phyloP scores from a whole-genome alignment of 2,329 filamentous ascomycete genomes.

The Pseudogymnoascus sp. region DNA sequence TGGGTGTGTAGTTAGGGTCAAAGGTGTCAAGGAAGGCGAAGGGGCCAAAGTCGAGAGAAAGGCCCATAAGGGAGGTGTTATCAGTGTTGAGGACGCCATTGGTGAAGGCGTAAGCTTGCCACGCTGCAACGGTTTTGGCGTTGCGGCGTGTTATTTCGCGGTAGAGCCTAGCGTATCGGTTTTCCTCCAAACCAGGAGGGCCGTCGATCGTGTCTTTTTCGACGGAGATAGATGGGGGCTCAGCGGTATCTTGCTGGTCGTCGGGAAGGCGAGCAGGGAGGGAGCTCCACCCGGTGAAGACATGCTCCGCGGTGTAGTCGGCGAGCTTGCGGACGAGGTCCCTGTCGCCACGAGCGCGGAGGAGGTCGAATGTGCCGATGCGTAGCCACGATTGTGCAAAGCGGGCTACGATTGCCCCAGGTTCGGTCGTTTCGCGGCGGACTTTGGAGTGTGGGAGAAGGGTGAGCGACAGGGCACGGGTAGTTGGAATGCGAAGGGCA shows the following conservation, averaged over 20 bases:
- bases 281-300: conserved; percentile 81
- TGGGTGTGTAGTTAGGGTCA: conserved; percentile 88
- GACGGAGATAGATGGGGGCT: conserved; percentile 38
- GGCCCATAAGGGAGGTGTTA: conserved; percentile 84
- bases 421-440: conserved; percentile 71
- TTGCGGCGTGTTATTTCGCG: conserved; percentile 81
- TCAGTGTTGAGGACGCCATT: conserved; percentile 98
- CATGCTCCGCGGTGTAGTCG: conserved; percentile 79
- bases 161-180: conserved; percentile 80
- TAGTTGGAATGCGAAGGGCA: conserved; percentile 77
- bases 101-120: conserved; percentile 99
- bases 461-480: conserved; percentile 76
- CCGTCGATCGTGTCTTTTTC: conserved; percentile 57
- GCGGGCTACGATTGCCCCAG: conserved; percentile 84
- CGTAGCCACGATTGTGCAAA: conserved; percentile 90
- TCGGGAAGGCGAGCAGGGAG: conserved; percentile 55
- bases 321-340: conserved; percentile 65
- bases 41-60: conserved; percentile 90
- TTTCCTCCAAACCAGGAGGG: conserved; percentile 61
- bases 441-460: conserved; percentile 68
- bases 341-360: conserved; percentile 73
- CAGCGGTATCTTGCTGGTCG: conserved; percentile 43
- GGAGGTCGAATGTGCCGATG: conserved; percentile 93
- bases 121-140: conserved; percentile 78
- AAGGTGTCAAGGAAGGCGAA: conserved; percentile 98